A percentile compares a stretch with the other conserved stretches of the same genome.
These are phyloP conservation scores for Magnusiomyces paraingens DNA, from an alignment of 1,139 yeast species.

Conservation along the genomic window DNA sequence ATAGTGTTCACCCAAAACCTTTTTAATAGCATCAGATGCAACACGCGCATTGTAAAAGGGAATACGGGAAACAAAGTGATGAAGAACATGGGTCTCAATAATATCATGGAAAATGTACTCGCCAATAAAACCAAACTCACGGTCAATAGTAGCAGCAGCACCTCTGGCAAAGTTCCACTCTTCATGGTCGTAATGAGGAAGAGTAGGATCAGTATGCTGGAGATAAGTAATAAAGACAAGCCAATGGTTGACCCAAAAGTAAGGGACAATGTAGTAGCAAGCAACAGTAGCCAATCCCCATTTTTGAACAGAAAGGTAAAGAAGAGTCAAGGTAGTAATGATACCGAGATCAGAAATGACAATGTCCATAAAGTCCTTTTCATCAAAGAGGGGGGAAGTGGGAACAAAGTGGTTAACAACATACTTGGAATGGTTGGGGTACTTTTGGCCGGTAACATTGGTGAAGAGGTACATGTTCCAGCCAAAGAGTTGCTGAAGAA, in stretches of 20 bases:
- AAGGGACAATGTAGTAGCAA: conserved; percentile 72
- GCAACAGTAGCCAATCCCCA: conserved; percentile 60
- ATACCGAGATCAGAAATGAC: conserved; percentile 70
- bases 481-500: conserved; percentile 73
- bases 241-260: conserved; percentile 83
- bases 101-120: conserved; percentile 79
- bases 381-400: conserved; percentile 63
- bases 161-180: conserved; percentile 88
- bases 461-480: conserved; percentile 59
- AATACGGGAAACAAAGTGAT: conserved; percentile 76
- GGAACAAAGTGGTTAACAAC: conserved; percentile 65
- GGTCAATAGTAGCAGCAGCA: conserved; percentile 81
- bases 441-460: conserved; percentile 73
- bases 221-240: conserved; percentile 77
- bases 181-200: conserved; percentile 69
- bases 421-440: conserved; percentile 46
- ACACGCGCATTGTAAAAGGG: conserved; percentile 83
- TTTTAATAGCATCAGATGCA: conserved; percentile 69
- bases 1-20: conserved; percentile 80
- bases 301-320: conserved; percentile 57
- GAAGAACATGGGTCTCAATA: conserved; percentile 84
- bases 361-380: conserved; percentile 62
- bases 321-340: conserved; percentile 44
- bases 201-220: conserved; percentile 75
- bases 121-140: conserved; percentile 78